These are phyloP conservation scores for Fraxinus quadrangulata DNA, from an alignment of 257 asterid species.

Conservation along the genomic window DNA sequence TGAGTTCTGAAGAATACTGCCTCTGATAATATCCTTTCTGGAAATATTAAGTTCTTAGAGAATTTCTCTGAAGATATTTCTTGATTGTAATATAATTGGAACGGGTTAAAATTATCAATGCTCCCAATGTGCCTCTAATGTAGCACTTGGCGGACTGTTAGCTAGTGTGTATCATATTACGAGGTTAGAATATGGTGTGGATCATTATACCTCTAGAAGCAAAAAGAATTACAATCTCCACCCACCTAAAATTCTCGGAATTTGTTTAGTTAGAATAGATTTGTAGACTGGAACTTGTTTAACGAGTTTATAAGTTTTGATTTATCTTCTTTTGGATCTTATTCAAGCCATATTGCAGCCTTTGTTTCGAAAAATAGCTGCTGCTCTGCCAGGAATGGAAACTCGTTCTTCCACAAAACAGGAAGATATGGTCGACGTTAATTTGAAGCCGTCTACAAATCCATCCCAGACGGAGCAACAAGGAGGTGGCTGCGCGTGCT, in stretches of 20 bases:
- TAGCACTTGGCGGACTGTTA: neutral
- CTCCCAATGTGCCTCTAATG: neutral
- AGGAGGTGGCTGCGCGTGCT: constrained; percentile 60
- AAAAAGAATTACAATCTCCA: neutral
- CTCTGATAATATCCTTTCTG: neutral
- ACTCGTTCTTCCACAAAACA: constrained; percentile 47
- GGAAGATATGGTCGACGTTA: constrained; percentile 60
- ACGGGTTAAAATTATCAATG: neutral
- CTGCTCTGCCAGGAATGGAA: constrained; percentile 63
- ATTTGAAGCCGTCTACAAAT: constrained; percentile 45
- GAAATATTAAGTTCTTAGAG: neutral
- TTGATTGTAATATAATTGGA: neutral
- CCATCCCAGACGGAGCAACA: constrained; percentile 42
- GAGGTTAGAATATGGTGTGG: neutral
- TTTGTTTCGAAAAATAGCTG: constrained; percentile 60
- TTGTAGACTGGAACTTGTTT: neutral
- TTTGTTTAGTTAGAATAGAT: neutral
- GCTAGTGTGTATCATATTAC: neutral
- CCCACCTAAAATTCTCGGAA: neutral
- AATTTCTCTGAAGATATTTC: neutral
- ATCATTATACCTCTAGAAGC: neutral
- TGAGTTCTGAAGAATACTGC: neutral
- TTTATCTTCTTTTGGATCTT: neutral
- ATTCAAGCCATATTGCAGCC: constrained; percentile 39
- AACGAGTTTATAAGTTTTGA: neutral